Evolutionary conservation across 2,329 filamentous ascomycete species (phyloP).

Genomic region (Neofusicoccum parvum): DNA sequence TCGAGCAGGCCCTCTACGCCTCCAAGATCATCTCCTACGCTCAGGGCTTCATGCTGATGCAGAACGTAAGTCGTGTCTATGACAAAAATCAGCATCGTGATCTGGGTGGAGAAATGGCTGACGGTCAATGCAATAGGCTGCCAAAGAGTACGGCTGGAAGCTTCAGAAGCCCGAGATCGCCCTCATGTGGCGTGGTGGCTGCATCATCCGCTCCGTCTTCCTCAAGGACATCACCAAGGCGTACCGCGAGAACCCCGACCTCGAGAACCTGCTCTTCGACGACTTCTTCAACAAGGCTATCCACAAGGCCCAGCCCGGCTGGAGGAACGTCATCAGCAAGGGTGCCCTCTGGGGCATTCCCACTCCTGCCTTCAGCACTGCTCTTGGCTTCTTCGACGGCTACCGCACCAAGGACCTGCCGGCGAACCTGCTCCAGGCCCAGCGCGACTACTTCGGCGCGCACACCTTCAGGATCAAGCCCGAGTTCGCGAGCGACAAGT

Average conservation of each 20-base stretch:
- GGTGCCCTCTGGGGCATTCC: conserved; percentile 92
- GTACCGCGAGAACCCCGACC: conserved; percentile 90
- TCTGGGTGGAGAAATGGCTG: conserved; percentile 25
- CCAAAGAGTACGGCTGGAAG: conserved; percentile 96
- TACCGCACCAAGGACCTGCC: conserved; percentile 97
- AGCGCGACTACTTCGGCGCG: conserved; percentile 97
- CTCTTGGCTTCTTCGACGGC: conserved; percentile 97
- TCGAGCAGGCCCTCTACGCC: conserved; percentile 98
- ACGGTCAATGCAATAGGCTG: conserved; percentile 62
- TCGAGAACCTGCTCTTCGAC: conserved; percentile 98
- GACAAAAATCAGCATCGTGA: not conserved
- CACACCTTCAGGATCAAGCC: conserved; percentile 59
- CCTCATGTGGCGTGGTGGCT: conserved; percentile 99
- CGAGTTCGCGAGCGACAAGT: conserved; percentile 65
- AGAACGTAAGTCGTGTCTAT: conserved; percentile 67
- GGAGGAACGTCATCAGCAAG: conserved; percentile 75
- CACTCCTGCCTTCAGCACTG: conserved; percentile 93
- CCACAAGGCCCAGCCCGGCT: conserved; percentile 77
- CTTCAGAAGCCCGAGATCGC: conserved; percentile 99
- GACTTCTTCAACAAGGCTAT: conserved; percentile 99
- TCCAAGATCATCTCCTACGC: conserved; percentile 99
- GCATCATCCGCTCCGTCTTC: conserved; percentile 99
- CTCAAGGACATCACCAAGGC: conserved; percentile 98
- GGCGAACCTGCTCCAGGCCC: conserved; percentile 96
- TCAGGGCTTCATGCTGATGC: conserved; percentile 99